A percentile compares a stretch with the other conserved stretches of the same genome.
Conservation (phyloP, 345 rosid species). For the Rhodamnia argentea region DNA sequence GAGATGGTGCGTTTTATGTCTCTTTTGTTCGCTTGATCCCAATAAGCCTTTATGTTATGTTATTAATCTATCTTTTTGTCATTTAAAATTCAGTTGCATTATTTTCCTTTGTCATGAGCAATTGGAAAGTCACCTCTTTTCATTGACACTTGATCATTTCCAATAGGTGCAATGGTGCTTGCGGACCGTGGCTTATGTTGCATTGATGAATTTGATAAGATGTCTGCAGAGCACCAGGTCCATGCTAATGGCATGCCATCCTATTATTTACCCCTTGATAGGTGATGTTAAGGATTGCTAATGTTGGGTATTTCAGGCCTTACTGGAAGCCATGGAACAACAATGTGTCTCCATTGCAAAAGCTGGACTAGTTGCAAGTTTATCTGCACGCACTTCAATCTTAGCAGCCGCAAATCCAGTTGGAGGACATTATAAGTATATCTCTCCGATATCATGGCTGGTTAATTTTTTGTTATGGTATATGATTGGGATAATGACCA, state of each 20-base stretch:
- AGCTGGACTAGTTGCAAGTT: conserved; percentile 96
- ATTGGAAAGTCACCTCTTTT: not conserved
- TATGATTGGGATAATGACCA: not conserved
- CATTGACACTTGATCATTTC: not conserved
- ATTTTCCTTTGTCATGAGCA: not conserved
- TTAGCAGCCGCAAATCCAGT: conserved; percentile 98
- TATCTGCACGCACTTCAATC: conserved; percentile 92
- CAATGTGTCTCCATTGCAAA: conserved; percentile 97
- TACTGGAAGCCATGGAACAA: conserved; percentile 99
- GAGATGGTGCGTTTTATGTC: not conserved
- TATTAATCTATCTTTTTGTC: not conserved
- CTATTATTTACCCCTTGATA: conserved; percentile 4
- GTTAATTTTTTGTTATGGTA: not conserved
- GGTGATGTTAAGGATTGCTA: conserved; percentile 8
- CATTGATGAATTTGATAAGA: conserved; percentile 96
- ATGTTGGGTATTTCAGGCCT: conserved; percentile 43
- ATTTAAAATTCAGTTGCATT: not conserved
- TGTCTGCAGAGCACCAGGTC: conserved; percentile 97
- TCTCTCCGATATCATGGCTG: conserved; percentile 1
- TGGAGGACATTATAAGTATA: conserved; percentile 96
- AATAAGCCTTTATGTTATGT: not conserved
- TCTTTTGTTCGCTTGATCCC: not conserved
- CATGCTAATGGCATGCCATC: not conserved
- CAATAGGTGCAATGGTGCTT: conserved; percentile 96
- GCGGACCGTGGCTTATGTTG: conserved; percentile 96